Evolutionary conservation across 1,139 yeast species (phyloP).

Genomic region (Torulaspora globosa): DNA sequence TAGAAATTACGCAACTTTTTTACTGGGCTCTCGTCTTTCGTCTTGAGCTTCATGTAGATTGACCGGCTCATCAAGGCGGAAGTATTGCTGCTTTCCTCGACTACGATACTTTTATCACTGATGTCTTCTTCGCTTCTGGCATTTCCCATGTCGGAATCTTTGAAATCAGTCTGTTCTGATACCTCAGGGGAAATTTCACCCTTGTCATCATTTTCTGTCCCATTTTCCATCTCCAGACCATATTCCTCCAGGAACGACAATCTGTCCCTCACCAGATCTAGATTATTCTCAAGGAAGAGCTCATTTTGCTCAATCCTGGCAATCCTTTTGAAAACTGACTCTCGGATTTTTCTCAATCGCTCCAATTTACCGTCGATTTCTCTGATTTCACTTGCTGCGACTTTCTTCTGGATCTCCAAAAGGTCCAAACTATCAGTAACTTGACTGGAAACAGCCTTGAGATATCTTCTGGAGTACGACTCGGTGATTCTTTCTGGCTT

Average conservation of each 20-base stretch:
- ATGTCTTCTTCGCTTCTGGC: neutral
- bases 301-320: slow-evolving; percentile 59
- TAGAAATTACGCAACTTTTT: slow-evolving; percentile 31
- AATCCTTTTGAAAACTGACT: slow-evolving; percentile 52
- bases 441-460: slow-evolving; percentile 40
- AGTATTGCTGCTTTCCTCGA: slow-evolving; percentile 9
- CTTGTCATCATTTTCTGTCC: slow-evolving; percentile 17
- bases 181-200: neutral
- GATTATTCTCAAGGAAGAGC: slow-evolving; percentile 46
- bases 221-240: slow-evolving; percentile 32
- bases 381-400: slow-evolving; percentile 57
- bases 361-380: slow-evolving; percentile 58
- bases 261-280: slow-evolving; percentile 43
- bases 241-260: slow-evolving; percentile 38
- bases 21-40: slow-evolving; percentile 33
- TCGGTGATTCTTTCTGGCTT: slow-evolving; percentile 41
- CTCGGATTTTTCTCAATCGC: slow-evolving; percentile 47
- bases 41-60: slow-evolving; percentile 19
- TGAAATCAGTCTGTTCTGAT: slow-evolving; percentile 10
- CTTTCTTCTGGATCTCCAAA: slow-evolving; percentile 57
- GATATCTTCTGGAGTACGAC: slow-evolving; percentile 41
- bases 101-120: slow-evolving; percentile 1
- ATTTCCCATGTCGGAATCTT: slow-evolving; percentile 21
- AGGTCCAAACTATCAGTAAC: slow-evolving; percentile 49
- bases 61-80: slow-evolving; percentile 21